Base-by-base conservation (phyloP, 225 moss, liverwort and hornwort species). In the Pleurozium schreberi region DNA sequence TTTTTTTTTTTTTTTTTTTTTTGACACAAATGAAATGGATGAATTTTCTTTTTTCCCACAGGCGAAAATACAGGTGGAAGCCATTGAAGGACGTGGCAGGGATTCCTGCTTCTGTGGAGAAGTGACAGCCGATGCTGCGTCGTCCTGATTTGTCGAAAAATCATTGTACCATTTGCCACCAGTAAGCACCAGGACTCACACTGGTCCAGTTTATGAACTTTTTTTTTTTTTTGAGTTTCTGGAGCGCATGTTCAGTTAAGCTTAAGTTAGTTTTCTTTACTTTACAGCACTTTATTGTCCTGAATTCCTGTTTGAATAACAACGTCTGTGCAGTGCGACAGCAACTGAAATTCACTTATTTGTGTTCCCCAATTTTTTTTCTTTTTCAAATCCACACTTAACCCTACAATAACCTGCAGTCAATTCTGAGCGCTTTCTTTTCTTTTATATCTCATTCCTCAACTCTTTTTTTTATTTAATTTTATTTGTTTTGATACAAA, bases 1-100 rank as follows among this genome's bases (percentile, higher is more conserved):
- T 66, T 30, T 11, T 26, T 23, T 9, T 83, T 3, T 2, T n/a
- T n/a, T n/a, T n/a, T n/a, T n/a, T n/a, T n/a, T n/a, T n/a, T n/a
- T n/a, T n/a, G n/a, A n/a, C n/a, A n/a, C n/a, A n/a, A n/a, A n/a
- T n/a, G n/a, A n/a, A n/a, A n/a, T n/a, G n/a, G n/a, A n/a, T n/a
- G n/a, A n/a, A n/a, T n/a, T n/a, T n/a, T n/a, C n/a, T n/a, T n/a
- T n/a, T n/a, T n/a, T n/a, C n/a, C n/a, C 28, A 5, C 91, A 98
- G 97, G 98, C 94, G 98, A 49, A 86, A 84, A 43, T 97, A 91
- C 90, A 96, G 60, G 80, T 98, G 98, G 98, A 98, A 96, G 87
- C 98, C 98, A 20, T 67, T 98, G 88, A 95, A 95, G 91, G 96
- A 95, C 84, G 95, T 93, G 89, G 94, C 96, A 76, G 98, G 96